Evolutionary conservation across 2,329 filamentous ascomycete species (phyloP).

Genomic region (Xylariaceae sp.): DNA sequence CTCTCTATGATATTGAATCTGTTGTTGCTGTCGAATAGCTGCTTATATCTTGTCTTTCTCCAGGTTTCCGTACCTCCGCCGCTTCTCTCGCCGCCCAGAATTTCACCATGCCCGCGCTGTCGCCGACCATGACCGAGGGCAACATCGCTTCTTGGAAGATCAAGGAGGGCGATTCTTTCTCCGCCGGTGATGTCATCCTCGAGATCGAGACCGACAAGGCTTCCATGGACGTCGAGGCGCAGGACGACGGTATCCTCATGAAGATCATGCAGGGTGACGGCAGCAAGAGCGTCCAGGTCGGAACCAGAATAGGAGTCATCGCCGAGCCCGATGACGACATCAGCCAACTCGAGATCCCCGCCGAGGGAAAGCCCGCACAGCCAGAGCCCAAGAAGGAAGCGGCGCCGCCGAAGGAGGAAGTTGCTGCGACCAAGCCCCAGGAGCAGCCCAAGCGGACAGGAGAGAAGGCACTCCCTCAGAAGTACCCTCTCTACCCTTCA

Average conservation of each 20-base stretch:
- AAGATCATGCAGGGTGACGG: conserved; percentile 75
- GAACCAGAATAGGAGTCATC: conserved; percentile 73
- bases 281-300: conserved; percentile 71
- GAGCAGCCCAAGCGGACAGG: conserved; percentile 34
- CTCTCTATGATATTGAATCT: too few relatives aligned
- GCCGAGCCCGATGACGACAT: conserved; percentile 79
- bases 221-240: conserved; percentile 90
- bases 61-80: conserved; percentile 61
- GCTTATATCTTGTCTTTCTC: conserved; percentile 7
- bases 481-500: conserved; percentile 73
- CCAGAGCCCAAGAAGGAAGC: conserved; percentile 32
- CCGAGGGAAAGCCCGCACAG: conserved; percentile 53
- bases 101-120: conserved; percentile 86
- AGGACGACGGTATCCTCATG: conserved; percentile 79
- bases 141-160: conserved; percentile 82
- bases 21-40: not conserved
- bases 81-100: conserved; percentile 69
- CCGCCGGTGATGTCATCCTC: conserved; percentile 77
- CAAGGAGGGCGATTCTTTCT: conserved; percentile 79
- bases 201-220: conserved; percentile 95
- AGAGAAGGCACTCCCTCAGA: conserved; percentile 56
- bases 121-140: conserved; percentile 90
- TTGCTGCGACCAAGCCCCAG: conserved; percentile 21
- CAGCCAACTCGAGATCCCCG: conserved; percentile 65
- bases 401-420: conserved; percentile 28